phyloP scores from a whole-genome alignment of 129 eudicot species.

The Silybum marianum region DNA sequence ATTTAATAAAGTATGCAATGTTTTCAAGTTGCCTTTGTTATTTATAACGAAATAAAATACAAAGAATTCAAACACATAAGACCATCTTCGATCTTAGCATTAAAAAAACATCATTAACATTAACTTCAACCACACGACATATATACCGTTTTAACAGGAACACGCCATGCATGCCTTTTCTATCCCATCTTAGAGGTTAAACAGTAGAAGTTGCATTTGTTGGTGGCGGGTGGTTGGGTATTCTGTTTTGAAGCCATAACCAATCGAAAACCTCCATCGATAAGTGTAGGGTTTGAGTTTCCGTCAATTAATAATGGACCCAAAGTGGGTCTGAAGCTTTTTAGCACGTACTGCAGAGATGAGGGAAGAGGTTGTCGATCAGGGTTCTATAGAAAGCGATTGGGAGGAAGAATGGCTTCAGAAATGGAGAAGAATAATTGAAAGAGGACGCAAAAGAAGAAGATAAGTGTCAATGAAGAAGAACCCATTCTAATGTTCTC shows the following conservation, averaged over 20 bases:
- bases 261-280: not conserved
- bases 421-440: slow-evolving; percentile 38
- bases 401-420: slow-evolving; percentile 33
- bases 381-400: not conserved
- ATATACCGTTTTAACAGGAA: not conserved
- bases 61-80: not conserved
- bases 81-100: not conserved
- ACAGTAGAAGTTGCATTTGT: not conserved
- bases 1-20: not conserved
- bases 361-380: not conserved
- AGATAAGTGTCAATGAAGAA: slow-evolving; percentile 24
- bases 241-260: not conserved
- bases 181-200: not conserved
- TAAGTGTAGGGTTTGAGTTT: not conserved
- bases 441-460: slow-evolving; percentile 31
- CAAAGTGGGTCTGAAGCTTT: not conserved
- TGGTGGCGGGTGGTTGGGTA: not conserved
- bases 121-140: not conserved
- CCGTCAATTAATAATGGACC: not conserved
- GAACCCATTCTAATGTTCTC: not conserved
- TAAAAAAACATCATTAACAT: not conserved
- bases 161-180: not conserved
- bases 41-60: not conserved
- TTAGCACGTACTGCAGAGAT: too few species aligned
- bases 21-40: not conserved